These are phyloP conservation scores for Astragalus glycyphyllos DNA, from an alignment of 306 rosid species.

Conservation along the genomic window DNA sequence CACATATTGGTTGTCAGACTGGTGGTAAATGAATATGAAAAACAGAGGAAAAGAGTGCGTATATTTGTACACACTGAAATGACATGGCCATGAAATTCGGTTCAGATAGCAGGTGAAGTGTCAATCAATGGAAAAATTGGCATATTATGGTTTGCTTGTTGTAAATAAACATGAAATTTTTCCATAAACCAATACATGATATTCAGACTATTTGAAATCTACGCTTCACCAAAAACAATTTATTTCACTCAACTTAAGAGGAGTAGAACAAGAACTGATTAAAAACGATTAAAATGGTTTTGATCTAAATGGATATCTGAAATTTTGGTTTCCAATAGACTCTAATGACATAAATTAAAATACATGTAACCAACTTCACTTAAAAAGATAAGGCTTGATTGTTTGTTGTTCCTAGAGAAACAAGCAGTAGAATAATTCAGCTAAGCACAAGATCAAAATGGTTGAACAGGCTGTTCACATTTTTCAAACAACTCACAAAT, in stretches of 20 bases:
- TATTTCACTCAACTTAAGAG: constrained; percentile 20
- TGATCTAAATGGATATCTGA: constrained; percentile 11
- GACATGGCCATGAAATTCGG: background rate
- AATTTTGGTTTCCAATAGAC: constrained; percentile 4
- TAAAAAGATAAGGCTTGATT: background rate
- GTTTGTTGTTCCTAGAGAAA: background rate
- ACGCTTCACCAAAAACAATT: constrained; percentile 10
- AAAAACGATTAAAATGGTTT: constrained; percentile 25
- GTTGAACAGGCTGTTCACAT: constrained; percentile 20
- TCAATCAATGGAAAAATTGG: constrained; percentile 13
- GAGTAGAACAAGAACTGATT: background rate
- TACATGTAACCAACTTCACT: constrained; percentile 7
- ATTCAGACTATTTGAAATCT: constrained; percentile 20
- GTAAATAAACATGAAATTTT: constrained; percentile 4
- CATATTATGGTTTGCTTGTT: constrained; percentile 17
- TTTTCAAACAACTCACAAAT: constrained; percentile 32
- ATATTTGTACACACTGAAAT: constrained; percentile 18
- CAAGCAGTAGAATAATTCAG: constrained; percentile 17
- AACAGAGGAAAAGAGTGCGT: constrained; percentile 10
- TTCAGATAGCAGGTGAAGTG: constrained; percentile 29
- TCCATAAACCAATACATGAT: constrained; percentile 1
- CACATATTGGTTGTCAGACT: constrained; percentile 27
- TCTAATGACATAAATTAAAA: constrained; percentile 3
- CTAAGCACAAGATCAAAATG: constrained; percentile 33
- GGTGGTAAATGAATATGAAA: constrained; percentile 16